These are phyloP conservation scores for Starmerella asiatica DNA, from an alignment of 805 yeast genomes.

Conservation along the genomic window DNA sequence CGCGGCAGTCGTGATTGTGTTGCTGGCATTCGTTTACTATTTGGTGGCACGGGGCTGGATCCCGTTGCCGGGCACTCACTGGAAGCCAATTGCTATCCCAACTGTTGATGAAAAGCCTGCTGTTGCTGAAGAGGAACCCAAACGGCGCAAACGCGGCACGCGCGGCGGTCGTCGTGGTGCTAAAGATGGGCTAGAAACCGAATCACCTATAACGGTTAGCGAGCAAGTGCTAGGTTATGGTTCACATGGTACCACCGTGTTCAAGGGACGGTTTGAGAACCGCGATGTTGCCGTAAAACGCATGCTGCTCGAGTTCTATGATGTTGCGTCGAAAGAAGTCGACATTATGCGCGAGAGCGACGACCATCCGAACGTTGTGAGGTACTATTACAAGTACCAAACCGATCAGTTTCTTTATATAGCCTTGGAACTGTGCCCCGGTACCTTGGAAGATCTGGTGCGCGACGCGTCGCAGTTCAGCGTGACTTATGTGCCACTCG, in stretches of 20 bases:
- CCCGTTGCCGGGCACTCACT: not conserved
- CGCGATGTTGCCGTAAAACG: slow-evolving; percentile 94
- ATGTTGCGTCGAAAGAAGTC: slow-evolving; percentile 86
- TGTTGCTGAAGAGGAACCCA: slow-evolving; percentile 18
- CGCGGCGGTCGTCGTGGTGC: slow-evolving; percentile 48
- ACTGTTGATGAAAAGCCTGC: not conserved
- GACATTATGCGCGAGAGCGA: slow-evolving; percentile 81
- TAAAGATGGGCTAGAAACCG: slow-evolving; percentile 1
- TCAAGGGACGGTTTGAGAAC: slow-evolving; percentile 75
- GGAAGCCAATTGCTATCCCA: not conserved
- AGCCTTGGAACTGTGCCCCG: slow-evolving; percentile 82
- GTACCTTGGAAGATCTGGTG: slow-evolving; percentile 75
- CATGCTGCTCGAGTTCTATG: slow-evolving; percentile 85
- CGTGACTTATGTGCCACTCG: slow-evolving; percentile 24
- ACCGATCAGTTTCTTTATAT: slow-evolving; percentile 79
- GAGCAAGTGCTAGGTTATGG: slow-evolving; percentile 84
- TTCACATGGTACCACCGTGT: slow-evolving; percentile 92
- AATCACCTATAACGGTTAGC: slow-evolving; percentile 34
- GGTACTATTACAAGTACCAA: slow-evolving; percentile 88
- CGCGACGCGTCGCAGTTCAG: slow-evolving; percentile 28
- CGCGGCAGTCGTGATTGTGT: not conserved
- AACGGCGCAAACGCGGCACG: slow-evolving; percentile 68
- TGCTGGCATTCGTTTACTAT: not conserved
- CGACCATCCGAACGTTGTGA: slow-evolving; percentile 86
- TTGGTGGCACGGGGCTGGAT: slow-evolving; percentile 7